Evolutionary conservation across 768 basidiomycete genomes (phyloP), one percentile per base, ranked within the genome.

Genomic region (Gloeostereum incarnatum): DNA sequence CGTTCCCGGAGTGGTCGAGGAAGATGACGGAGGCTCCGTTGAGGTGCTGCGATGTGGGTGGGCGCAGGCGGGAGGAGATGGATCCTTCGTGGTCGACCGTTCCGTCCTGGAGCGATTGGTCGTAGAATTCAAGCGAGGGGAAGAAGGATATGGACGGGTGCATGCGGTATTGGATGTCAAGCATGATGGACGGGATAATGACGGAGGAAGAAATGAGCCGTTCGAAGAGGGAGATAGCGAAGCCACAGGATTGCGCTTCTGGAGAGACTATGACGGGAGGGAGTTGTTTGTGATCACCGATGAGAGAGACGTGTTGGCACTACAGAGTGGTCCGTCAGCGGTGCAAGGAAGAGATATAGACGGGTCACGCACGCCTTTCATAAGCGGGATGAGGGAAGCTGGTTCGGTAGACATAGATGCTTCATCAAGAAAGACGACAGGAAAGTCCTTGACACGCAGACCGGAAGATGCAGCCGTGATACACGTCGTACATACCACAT

Each of bases 331-430:
- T 34, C 45, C 45, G 42, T 9, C 25, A 41, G 14, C 37, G 19
- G 49, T 24, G 45, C 45, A 35, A 19, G 18, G 22, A 31, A 20
- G 45, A 35, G 33, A 32, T 37, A 45, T 20, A 43, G 18, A n/a
- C 27, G 40, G 42, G 40, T 40, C 29, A 76, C 85, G 40, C 63
- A 90, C 87, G 7, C 92, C 92, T 73, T 87, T 91, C 84, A 90
- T 94, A 30, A 97, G 62, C 0, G 92, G 89, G 48, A 97, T 82
- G 39, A 94, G 63, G 14, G 89, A 85, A 17, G 89, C 81, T 8
- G 92, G 90, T 58, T 97, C 92, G 2, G 91, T 94, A 22, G 87
- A 90, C 90, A 96, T 94, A 6, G 87, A 89, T 1, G 93, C 93
- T 58, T 97, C 92, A 52, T 97, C 93, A 10, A 96, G 60, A 50